phyloP scores from a whole-genome alignment of 176 grass and related monocot genomes.

The Avena eriantha region DNA sequence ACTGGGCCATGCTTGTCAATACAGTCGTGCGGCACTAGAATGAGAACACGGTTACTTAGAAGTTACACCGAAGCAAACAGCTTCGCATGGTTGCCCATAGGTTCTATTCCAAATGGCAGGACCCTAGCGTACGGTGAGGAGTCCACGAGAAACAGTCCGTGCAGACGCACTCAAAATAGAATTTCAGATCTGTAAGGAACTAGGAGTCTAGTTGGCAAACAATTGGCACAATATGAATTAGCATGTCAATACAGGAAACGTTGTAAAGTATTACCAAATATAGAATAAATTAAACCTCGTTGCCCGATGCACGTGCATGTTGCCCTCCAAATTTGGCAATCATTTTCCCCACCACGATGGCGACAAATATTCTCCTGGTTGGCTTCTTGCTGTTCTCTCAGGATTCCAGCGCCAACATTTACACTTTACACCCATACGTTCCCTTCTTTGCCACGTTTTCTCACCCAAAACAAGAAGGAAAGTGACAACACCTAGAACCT shows the following conservation, averaged over 20 bases:
- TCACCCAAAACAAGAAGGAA: not conserved
- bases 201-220: slow-evolving; percentile 14
- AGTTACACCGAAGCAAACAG: not conserved
- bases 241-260: not conserved
- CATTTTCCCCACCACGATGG: not conserved
- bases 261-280: slow-evolving; percentile 15
- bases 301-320: not conserved
- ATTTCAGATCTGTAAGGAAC: not conserved
- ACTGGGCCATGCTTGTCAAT: not conserved
- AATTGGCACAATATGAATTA: slow-evolving; percentile 10
- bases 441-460: not conserved
- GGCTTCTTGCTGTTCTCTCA: not conserved
- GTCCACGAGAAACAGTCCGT: not conserved
- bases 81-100: not conserved
- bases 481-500: not conserved
- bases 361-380: not conserved
- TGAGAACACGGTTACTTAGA: not conserved
- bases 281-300: not conserved
- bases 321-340: slow-evolving; percentile 18
- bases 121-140: not conserved
- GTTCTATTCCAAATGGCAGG: not conserved
- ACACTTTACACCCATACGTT: not conserved
- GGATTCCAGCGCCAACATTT: not conserved
- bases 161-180: not conserved
- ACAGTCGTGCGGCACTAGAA: not conserved